phyloP scores from a whole-genome alignment of 495 filamentous ascomycete species.

The Glonium stellatum region DNA sequence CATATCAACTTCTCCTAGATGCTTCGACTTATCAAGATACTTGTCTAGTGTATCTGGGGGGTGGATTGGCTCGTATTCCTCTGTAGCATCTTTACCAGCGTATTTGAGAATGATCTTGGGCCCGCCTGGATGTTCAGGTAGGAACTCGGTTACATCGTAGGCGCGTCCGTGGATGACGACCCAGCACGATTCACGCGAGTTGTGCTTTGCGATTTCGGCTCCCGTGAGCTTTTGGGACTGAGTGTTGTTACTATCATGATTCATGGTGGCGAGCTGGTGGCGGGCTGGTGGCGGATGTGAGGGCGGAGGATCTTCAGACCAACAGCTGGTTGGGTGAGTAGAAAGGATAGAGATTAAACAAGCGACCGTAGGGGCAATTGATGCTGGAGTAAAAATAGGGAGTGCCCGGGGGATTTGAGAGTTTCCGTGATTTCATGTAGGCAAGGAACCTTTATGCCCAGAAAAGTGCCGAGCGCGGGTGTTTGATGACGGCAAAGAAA shows the following conservation, averaged over 20 bases:
- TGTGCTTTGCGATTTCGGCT: conserved; percentile 61
- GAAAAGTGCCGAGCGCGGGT: not conserved
- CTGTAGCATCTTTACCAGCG: conserved; percentile 80
- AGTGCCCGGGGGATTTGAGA: too few species aligned
- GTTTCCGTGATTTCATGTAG: too few species aligned
- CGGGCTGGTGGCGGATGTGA: not conserved
- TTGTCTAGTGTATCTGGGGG: conserved; percentile 70
- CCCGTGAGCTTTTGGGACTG: conserved; percentile 46
- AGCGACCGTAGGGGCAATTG: not conserved
- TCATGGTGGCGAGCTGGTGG: conserved; percentile 27
- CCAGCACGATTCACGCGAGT: conserved; percentile 65
- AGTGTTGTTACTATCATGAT: conserved; percentile 33
- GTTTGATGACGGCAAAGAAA: not conserved
- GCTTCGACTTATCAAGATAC: conserved; percentile 78
- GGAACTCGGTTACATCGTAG: conserved; percentile 75
- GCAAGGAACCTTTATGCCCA: not conserved
- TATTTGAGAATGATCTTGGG: conserved; percentile 73
- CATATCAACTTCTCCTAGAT: conserved; percentile 91
- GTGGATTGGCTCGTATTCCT: conserved; percentile 77
- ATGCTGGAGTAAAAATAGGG: not conserved
- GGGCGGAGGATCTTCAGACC: not conserved
- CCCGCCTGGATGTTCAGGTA: conserved; percentile 68
- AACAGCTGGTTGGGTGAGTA: not conserved
- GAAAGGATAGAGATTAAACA: not conserved
- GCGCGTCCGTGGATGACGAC: conserved; percentile 67